These are phyloP conservation scores for Toxoplasma gondii DNA, from an alignment of 169 alveolate species.

Conservation along the genomic window DNA sequence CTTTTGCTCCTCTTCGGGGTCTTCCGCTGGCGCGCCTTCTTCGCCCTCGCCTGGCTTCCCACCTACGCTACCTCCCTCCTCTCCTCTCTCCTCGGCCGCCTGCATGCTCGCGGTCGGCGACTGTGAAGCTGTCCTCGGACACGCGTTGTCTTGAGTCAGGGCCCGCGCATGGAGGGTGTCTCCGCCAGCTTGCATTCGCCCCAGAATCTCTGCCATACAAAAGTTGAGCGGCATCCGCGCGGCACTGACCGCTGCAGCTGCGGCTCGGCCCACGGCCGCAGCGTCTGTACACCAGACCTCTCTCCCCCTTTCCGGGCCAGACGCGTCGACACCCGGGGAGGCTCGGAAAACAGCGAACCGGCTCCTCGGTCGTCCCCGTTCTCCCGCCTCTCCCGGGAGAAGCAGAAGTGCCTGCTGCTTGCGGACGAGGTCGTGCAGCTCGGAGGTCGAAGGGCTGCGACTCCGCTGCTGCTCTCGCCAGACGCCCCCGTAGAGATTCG, in stretches of 20 bases:
- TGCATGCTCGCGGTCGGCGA: not conserved
- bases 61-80: too few species aligned
- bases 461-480: not conserved
- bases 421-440: not conserved
- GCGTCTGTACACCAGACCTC: not conserved
- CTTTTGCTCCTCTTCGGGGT: not conserved
- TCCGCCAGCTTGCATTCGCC: slow-evolving; percentile 29
- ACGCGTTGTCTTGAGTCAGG: not conserved
- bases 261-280: not conserved
- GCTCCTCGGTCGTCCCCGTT: not conserved
- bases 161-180: not conserved
- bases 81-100: not conserved
- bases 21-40: not conserved
- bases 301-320: not conserved
- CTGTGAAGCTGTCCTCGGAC: not conserved
- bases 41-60: too few species aligned
- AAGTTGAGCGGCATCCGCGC: not conserved
- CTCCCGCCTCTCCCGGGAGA: not conserved
- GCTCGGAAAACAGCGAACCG: not conserved
- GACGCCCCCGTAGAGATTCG: not conserved
- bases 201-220: slow-evolving; percentile 20
- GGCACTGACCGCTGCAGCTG: not conserved
- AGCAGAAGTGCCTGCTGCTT: not conserved
- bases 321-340: not conserved
- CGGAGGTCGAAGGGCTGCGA: not conserved